These are phyloP conservation scores for Scutellaria baicalensis DNA, from an alignment of 257 asterid species.

Conservation along the genomic window DNA sequence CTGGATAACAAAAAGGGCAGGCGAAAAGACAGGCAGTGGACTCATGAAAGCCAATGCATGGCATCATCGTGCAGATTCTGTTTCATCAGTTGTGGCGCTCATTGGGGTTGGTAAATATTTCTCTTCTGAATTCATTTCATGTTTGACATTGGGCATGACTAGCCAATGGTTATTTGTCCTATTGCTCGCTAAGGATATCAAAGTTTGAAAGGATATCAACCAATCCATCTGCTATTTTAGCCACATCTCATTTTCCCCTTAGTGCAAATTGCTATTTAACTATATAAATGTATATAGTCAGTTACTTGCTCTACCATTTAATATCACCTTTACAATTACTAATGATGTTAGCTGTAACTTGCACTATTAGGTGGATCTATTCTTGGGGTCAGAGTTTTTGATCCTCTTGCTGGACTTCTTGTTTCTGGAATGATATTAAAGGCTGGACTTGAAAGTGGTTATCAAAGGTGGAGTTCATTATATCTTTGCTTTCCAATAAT, in stretches of 20 bases:
- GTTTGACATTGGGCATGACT: not conserved
- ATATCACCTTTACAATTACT: not conserved
- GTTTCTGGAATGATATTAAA: conserved; percentile 93
- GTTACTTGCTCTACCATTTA: not conserved
- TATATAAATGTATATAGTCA: not conserved
- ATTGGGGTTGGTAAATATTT: conserved; percentile 96
- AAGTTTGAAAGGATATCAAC: not conserved
- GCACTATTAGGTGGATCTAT: conserved; percentile 70
- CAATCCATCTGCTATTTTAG: not conserved
- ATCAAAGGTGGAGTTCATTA: conserved; percentile 55
- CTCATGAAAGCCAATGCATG: conserved; percentile 98
- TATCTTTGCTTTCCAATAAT: not conserved
- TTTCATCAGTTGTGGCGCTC: conserved; percentile 91
- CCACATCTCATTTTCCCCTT: not conserved
- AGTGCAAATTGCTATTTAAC: not conserved
- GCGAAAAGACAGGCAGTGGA: conserved; percentile 91
- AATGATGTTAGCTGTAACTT: conserved; percentile 10
- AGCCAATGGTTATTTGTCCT: not conserved
- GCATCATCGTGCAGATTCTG: conserved; percentile 98
- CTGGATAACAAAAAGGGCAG: conserved; percentile 82
- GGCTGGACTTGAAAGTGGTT: conserved; percentile 90
- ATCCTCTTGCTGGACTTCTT: conserved; percentile 93
- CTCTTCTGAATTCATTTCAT: conserved; percentile 6
- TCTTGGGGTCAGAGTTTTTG: conserved; percentile 82
- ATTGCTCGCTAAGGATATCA: not conserved